Conservation (phyloP, 345 rosid genomes). For the Cardamine occulta region DNA sequence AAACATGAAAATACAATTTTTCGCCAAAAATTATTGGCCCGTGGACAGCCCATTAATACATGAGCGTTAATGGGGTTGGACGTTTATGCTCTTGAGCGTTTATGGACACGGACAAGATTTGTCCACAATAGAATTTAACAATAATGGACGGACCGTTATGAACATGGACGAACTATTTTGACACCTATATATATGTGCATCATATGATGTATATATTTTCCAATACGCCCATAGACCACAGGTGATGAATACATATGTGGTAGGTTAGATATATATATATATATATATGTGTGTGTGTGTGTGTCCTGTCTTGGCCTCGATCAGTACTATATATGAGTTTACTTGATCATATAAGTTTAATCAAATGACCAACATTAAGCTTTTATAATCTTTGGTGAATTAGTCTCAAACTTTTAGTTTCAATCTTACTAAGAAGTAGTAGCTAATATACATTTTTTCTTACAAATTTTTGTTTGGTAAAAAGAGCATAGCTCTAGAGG, state of each 20-base stretch:
- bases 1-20: no score
- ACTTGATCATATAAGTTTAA: background rate
- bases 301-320: background rate
- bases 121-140: no score
- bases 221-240: background rate
- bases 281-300: background rate
- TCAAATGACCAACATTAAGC: background rate
- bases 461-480: background rate
- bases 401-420: background rate
- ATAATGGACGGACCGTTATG: no score
- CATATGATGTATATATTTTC: slow-evolving; percentile 1
- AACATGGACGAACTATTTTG: no score
- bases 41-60: no score
- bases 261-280: background rate
- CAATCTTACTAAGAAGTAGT: background rate
- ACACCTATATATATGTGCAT: background rate
- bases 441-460: background rate
- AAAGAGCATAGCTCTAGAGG: slow-evolving; percentile 26
- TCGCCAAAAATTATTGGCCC: no score
- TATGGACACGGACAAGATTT: no score
- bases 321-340: background rate
- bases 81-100: no score
- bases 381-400: background rate
- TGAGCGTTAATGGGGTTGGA: no score
- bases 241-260: background rate